Evolutionary conservation across 441 rosid species (phyloP), one percentile per base, ranked within the genome.

Genomic region (Bruguiera hainesii): DNA sequence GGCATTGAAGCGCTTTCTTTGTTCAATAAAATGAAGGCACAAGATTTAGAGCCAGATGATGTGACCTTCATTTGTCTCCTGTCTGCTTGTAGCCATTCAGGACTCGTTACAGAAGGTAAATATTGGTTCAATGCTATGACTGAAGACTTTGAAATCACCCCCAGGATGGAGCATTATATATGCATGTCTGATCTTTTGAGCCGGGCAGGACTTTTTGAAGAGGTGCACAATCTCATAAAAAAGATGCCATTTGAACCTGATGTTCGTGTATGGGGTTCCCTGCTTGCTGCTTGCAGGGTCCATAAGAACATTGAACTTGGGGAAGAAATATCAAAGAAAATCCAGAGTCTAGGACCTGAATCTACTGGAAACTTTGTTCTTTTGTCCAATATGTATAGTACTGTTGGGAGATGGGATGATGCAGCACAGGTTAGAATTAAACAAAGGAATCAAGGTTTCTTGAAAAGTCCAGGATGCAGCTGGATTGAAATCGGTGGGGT

Each of bases 71-170:
- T 76, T 56, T 53, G 51, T 56, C 58, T 72, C 37, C 50, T 76
- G 26, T 72, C 71, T 48, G 76, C 80, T 37, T 76, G 80, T 51
- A 57, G 74, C 68, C 80, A 76, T 69, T 72, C 80, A n/a, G 80
- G 80, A 33, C 80, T 69, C 19, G 76, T 73, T 57, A 21, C 42
- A 8, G 76, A 76, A 61, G 80, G 80, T n/a, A 68, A 66, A 65
- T 26, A 29, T 20, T 66, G 63, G 76, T 72, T 76, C 50, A 18
- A 61, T 61, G 35, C 71, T 42, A 72, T 76, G 80, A 16, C 23
- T 49, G 63, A 33, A 67, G 70, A 71, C 46, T 76, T 76, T 53
- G 61, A 18, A 25, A 76, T 76, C 42, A 51, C 33, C 25, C 80
- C 73, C 11, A 72, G 68, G 50, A 72, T 68, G 68, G 80, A 76